A percentile compares a stretch with the other conserved stretches of the same genome.
These are phyloP conservation scores for Rhodotorula diobovata DNA, from an alignment of 768 basidiomycete species.

Conservation along the genomic window DNA sequence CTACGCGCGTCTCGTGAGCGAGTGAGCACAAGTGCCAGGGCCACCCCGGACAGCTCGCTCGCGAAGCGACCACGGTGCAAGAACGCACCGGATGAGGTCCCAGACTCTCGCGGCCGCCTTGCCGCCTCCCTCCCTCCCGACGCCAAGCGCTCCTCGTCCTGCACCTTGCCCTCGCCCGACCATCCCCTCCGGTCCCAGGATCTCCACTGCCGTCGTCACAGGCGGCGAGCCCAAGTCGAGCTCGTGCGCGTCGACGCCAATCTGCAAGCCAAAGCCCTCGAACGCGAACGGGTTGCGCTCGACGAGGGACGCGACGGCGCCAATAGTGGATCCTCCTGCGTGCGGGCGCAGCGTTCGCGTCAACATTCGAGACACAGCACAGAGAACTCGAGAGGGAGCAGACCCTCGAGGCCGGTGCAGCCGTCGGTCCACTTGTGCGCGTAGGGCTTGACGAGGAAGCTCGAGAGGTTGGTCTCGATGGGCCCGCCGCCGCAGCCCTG, in stretches of 20 bases:
- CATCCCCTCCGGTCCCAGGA: too few species aligned
- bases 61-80: too few species aligned
- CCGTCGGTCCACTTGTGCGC: conserved; percentile 70
- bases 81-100: conserved; percentile 38
- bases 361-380: background rate
- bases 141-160: background rate
- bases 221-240: conserved; percentile 29
- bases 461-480: conserved; percentile 79
- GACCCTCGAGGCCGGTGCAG: conserved; percentile 70
- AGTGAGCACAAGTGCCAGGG: too few species aligned
- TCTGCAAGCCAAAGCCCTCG: conserved; percentile 14
- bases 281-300: conserved; percentile 52
- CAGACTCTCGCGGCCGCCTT: conserved; percentile 54
- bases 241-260: conserved; percentile 21
- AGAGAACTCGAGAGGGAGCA: conserved; percentile 36
- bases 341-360: background rate
- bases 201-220: too few species aligned
- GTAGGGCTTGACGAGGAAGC: conserved; percentile 78
- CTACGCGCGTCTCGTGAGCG: too few species aligned
- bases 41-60: too few species aligned
- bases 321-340: conserved; percentile 72
- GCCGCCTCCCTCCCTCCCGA: conserved; percentile 14
- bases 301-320: conserved; percentile 65
- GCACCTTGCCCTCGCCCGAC: background rate
- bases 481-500: conserved; percentile 79